phyloP scores from a whole-genome alignment of 768 basidiomycete species.

The Goffeauzyma gilvescens region DNA sequence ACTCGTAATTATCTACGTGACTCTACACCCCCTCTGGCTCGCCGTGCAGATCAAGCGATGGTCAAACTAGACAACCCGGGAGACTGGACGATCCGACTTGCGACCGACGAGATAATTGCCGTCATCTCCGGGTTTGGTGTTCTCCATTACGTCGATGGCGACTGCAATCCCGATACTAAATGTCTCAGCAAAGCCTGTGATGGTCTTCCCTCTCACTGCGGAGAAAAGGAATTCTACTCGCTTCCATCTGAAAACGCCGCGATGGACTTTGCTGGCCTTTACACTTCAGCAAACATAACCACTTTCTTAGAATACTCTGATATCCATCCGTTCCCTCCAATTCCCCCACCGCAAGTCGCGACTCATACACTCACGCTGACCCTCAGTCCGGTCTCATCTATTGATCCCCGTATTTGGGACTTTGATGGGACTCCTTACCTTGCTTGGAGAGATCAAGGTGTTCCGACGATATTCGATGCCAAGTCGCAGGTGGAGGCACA shows the following conservation, averaged over 20 bases:
- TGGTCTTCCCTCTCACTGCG: conserved; percentile 4
- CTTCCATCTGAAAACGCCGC: conserved; percentile 4
- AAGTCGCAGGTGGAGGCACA: conserved; percentile 6
- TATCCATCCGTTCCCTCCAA: conserved; percentile 4
- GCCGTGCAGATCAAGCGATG: background rate
- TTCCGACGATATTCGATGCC: conserved; percentile 7
- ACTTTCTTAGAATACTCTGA: background rate
- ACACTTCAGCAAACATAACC: background rate
- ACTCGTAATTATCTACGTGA: background rate
- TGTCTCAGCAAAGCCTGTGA: no score
- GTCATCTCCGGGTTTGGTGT: conserved; percentile 7
- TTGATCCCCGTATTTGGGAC: conserved; percentile 6
- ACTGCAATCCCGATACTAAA: background rate
- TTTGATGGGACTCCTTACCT: conserved; percentile 8
- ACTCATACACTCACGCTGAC: conserved; percentile 7
- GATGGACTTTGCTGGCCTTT: conserved; percentile 4
- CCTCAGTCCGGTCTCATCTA: conserved; percentile 2
- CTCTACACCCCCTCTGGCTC: background rate
- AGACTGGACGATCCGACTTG: conserved; percentile 8
- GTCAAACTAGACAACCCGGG: conserved; percentile 10
- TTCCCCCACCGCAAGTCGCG: background rate
- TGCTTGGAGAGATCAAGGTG: conserved; percentile 6
- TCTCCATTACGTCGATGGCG: conserved; percentile 2
- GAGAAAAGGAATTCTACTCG: conserved; percentile 1
- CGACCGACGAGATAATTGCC: conserved; percentile 4